Percentiles rank a stretch among this genome's conserved stretches.
Conservation (phyloP, 1,284 basidiomycete species). For the Heterobasidion irregulare region DNA sequence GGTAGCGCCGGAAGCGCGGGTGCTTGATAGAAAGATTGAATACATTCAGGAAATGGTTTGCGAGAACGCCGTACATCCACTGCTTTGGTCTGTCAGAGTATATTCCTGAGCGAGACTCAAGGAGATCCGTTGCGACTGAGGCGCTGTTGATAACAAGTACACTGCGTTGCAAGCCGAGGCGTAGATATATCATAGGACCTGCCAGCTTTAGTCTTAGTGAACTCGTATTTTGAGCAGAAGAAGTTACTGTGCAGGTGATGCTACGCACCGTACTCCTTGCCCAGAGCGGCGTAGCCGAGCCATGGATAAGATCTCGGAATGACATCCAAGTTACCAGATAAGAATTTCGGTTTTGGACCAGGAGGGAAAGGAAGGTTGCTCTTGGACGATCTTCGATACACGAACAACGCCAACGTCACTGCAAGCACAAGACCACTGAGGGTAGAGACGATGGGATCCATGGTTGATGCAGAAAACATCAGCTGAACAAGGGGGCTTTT, state of each 20-base stretch:
- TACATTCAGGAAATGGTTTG: slow-evolving; percentile 24
- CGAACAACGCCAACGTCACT: no score
- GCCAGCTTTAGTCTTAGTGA: not conserved
- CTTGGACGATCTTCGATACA: no score
- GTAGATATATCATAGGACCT: not conserved
- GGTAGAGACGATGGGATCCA: no score
- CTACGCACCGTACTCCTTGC: not conserved
- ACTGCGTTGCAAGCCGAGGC: not conserved
- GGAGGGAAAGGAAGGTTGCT: not conserved
- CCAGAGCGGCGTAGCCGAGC: not conserved
- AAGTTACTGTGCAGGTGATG: not conserved
- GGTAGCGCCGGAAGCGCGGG: slow-evolving; percentile 28
- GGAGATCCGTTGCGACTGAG: slow-evolving; percentile 23
- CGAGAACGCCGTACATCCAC: slow-evolving; percentile 34
- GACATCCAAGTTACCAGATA: not conserved
- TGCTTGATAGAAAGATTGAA: slow-evolving; percentile 26
- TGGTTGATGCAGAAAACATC: no score
- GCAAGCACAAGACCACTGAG: no score
- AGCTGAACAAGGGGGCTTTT: no score
- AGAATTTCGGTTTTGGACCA: not conserved
- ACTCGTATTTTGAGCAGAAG: not conserved
- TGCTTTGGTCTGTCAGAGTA: slow-evolving; percentile 33
- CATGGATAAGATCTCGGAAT: not conserved
- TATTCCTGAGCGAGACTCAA: slow-evolving; percentile 28
- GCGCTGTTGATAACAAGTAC: slow-evolving; percentile 28